phyloP scores from a whole-genome alignment of 352 stramenopile genomes.

The Thraustochytrium sp. region DNA sequence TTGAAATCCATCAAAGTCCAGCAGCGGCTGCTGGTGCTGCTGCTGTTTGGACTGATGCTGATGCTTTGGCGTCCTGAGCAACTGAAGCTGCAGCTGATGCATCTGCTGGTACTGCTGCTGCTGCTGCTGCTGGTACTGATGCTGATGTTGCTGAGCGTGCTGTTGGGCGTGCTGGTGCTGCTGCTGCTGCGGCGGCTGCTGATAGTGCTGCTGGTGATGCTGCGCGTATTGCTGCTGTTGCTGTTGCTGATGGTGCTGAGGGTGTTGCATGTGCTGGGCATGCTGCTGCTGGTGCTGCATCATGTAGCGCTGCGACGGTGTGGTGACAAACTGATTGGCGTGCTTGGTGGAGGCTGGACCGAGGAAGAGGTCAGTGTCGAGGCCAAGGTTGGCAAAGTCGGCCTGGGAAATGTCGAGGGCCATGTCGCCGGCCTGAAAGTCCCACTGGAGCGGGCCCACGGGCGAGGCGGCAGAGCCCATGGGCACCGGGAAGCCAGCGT shows the following conservation, averaged over 20 bases:
- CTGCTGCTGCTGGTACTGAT: too few species aligned
- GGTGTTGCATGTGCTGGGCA: neutral
- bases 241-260: neutral
- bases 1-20: too few species aligned
- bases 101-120: too few species aligned
- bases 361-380: slow-evolving; percentile 32
- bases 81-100: too few species aligned
- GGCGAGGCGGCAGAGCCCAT: slow-evolving; percentile 7
- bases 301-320: neutral
- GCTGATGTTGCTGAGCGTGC: neutral
- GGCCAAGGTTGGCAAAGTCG: neutral
- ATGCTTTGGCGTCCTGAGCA: too few species aligned
- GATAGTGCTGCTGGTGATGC: neutral
- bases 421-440: slow-evolving; percentile 11
- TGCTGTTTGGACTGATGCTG: too few species aligned
- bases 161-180: neutral
- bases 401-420: neutral
- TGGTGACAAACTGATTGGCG: neutral
- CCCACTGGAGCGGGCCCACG: neutral
- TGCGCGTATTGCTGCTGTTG: neutral
- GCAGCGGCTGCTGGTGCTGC: too few species aligned
- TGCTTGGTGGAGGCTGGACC: neutral
- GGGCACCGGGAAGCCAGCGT: neutral
- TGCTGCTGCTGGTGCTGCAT: slow-evolving; percentile 22
- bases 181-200: neutral